Conservation (phyloP, 2,329 filamentous ascomycete genomes). For the Epichloe elymi region DNA sequence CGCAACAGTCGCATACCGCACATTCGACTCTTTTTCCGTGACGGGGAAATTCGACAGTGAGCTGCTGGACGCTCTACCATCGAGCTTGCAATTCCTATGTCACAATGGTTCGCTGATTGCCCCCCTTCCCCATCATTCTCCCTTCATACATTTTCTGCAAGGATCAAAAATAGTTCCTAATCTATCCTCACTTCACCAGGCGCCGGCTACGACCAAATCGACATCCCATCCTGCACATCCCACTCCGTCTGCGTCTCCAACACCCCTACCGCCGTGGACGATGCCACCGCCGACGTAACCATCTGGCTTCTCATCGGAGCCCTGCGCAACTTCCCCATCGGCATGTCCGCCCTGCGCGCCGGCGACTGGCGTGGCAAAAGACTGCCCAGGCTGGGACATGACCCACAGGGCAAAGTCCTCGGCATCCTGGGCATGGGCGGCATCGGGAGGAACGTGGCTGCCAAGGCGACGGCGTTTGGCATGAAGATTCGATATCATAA, state of each 20-base stretch:
- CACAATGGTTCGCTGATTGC: slow-evolving; percentile 37
- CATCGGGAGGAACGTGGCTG: slow-evolving; percentile 65
- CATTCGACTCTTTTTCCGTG: slow-evolving; percentile 47
- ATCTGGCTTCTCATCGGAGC: slow-evolving; percentile 75
- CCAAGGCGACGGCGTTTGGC: slow-evolving; percentile 60
- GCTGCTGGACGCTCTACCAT: slow-evolving; percentile 45
- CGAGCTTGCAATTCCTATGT: slow-evolving; percentile 42
- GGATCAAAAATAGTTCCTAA: background rate
- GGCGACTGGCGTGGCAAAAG: slow-evolving; percentile 54
- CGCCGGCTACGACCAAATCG: slow-evolving; percentile 76
- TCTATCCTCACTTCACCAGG: slow-evolving; percentile 27
- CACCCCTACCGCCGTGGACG: slow-evolving; percentile 67
- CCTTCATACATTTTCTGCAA: background rate
- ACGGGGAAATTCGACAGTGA: slow-evolving; percentile 62
- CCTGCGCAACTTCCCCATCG: slow-evolving; percentile 56
- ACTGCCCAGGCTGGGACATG: slow-evolving; percentile 51
- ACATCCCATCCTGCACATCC: slow-evolving; percentile 56
- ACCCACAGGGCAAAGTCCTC: slow-evolving; percentile 65
- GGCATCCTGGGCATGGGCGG: slow-evolving; percentile 81
- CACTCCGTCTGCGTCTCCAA: slow-evolving; percentile 62
- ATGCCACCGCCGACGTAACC: slow-evolving; percentile 69
- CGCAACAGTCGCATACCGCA: slow-evolving; percentile 54
- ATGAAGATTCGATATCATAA: slow-evolving; percentile 70
- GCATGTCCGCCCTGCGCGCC: slow-evolving; percentile 51
- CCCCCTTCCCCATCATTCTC: background rate